Evolutionary conservation across 2,329 filamentous ascomycete genomes (phyloP), one percentile per base, ranked within the genome.

Genomic region (Zopfia rhizophila): DNA sequence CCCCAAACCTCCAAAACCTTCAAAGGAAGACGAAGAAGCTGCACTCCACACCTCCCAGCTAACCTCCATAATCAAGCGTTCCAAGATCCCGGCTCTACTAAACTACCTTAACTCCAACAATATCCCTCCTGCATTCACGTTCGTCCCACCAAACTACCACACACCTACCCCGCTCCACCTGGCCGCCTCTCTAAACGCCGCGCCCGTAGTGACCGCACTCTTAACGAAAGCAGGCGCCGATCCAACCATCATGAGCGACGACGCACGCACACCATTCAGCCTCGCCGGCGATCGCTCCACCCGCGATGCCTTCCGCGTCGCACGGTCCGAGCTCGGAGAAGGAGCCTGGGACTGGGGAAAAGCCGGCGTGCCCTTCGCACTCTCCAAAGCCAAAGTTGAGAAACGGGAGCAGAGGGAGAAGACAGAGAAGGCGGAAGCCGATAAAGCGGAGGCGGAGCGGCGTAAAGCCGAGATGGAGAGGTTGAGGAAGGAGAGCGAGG

Each of bases 221-320:
- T 78, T 99, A 1, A 77, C 82, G 1, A 91, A 93, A 70, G 87
- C 81, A 3, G 80, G 80, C 1, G 89, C 91, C 2, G 84, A 96
- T 60, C 94, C 94, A 0, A 86, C 85, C 0, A 43, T 86, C 1
- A 63, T 69, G 63, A 70, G 72, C 28, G 62, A 70, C 18, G 91
- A 97, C 51, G 89, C 88, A n/a, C 91, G 89, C 68, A 89, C 90
- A 1, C 74, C 94, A 0, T 97, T 96, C 67, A 91, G 96, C 43
- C 82, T 99, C 1, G 85, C 90, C 1, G 91, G 93, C 29, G 91
- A 97, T 67, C 84, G 91, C 4, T 74, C 86, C 2, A 97, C 92
- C 0, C 85, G 93, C 2, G 92, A 97, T 65, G 90, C 92, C 0
- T 99, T 99, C 75, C 88, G 94, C 2, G 84, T 97, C 2, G 91